Evolutionary conservation across 2,329 filamentous ascomycete species (phyloP), one percentile per base, ranked within the genome.

Genomic region (Cladosporium austrohemisphaericum): DNA sequence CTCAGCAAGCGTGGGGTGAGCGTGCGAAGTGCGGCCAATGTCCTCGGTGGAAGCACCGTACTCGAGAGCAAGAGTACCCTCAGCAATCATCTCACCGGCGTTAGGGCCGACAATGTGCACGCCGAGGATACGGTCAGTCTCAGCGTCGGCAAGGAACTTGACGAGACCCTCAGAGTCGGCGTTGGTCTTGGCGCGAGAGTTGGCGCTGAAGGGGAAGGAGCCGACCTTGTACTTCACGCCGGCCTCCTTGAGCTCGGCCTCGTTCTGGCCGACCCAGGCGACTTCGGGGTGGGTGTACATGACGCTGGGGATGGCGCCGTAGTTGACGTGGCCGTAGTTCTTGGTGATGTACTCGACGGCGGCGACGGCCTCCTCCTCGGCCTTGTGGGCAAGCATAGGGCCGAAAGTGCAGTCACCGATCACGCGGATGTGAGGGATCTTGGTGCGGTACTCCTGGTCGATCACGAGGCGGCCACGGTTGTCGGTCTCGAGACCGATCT

Each of bases 241-340:
- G 55, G 85, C 80, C 58, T 83, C 83, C 81, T 97, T 96, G 57
- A 98, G 79, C 61, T 98, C 93, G 68, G 92, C 86, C 78, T 98
- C 93, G 70, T 85, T 96, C 78, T 96, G 91, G 52, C 93, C 93
- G 38, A 98, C 93, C 93, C 93, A 98, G 28, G 93, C 90, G 58
- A 97, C 93, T 73, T 98, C 93, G 26, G 93, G 93, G 76, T 96
- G 86, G 9, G 93, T 97, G 81, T 98, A 98, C 93, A 98, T 98
- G 75, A 98, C 93, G 26, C 88, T 93, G 58, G 93, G 93, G 67
- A 98, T 98, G 71, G 86, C 88, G 65, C 83, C 88, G 76, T 98
- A 98, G 85, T 98, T 98, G 74, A 98, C 93, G 73, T 98, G 93
- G 52, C 93, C 93, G 72, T 94, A 86, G 58, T 90, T 90, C 79